Evolutionary conservation across 2,329 filamentous ascomycete genomes (phyloP), one percentile per base, ranked within the genome.

Genomic region (Beauveria sp.): DNA sequence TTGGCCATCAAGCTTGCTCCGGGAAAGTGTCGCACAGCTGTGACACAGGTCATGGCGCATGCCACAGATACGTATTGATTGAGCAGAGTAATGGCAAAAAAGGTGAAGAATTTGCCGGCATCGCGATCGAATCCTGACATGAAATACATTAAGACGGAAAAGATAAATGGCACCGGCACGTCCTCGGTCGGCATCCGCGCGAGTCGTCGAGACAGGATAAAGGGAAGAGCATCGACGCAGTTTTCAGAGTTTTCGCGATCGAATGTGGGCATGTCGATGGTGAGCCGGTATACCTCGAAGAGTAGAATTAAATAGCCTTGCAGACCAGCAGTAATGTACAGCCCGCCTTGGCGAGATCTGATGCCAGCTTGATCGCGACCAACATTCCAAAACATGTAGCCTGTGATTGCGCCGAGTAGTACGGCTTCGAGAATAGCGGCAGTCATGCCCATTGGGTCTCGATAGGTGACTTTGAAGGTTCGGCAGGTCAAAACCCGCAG

Each of bases 281-380:
- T 90, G 62, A 93, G 75, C 5, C 90, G 84, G 67, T 90, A 93
- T 0, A 85, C 86, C 71, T 93, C 90, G 64, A 90, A 92, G 14
- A 91, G 78, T 12, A 93, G 77, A 55, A 91, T 86, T 3, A 93
- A 78, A 68, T 93, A 93, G 1, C 88, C 88, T 68, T 93, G 89
- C 6, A 93, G 77, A 5, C 84, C 87, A 7, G 87, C 80, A 0
- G 87, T 85, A 2, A 84, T 90, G 67, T 92, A 93, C 0, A 93
- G 73, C 6, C 86, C 87, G 54, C 88, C 89, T 70, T 92, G 77
- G 1, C 89, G 81, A 28, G 88, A 91, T 26, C 89, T 81, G 53
- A 93, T 92, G 0, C 89, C 89, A 1, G 87, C 78, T 52, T 88
- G 82, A 61, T 86, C 87, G 12, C 84, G 79, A 2, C 83, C 81